Evolutionary conservation across 148 eudicot genomes (phyloP).

Genomic region (Rhododendron henanense): DNA sequence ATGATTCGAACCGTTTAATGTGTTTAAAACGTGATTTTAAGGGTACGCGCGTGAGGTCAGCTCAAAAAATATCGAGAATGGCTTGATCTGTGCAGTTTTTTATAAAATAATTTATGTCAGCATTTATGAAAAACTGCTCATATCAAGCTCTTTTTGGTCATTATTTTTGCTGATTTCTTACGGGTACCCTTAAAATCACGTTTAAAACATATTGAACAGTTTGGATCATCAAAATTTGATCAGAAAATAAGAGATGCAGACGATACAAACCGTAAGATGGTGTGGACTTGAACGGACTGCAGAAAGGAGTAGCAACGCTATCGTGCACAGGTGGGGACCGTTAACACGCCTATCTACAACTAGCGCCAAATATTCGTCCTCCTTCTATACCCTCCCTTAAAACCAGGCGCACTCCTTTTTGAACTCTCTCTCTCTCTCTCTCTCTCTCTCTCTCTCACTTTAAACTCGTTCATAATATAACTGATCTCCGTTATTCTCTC

Average conservation of each 20-base stretch:
- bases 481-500: neutral
- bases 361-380: constrained; percentile 20
- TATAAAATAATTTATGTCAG: no score
- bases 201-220: no score
- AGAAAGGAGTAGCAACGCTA: neutral
- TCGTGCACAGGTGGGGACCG: constrained; percentile 1
- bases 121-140: no score
- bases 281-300: no score
- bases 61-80: no score
- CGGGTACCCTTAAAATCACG: accelerated
- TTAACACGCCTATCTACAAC: neutral
- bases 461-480: neutral
- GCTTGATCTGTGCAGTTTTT: no score
- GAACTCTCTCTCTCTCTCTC: constrained; percentile 19
- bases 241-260: accelerated
- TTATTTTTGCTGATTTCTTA: no score
- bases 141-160: no score
- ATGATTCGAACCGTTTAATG: no score
- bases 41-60: accelerated
- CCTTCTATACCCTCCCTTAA: constrained; percentile 27
- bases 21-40: no score
- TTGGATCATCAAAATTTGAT: no score
- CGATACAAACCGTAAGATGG: no score
- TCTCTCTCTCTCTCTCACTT: constrained; percentile 14
- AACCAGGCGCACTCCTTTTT: neutral